Base-by-base conservation (phyloP, 1,139 yeast genomes). In the Blastobotrys arbuscula region DNA sequence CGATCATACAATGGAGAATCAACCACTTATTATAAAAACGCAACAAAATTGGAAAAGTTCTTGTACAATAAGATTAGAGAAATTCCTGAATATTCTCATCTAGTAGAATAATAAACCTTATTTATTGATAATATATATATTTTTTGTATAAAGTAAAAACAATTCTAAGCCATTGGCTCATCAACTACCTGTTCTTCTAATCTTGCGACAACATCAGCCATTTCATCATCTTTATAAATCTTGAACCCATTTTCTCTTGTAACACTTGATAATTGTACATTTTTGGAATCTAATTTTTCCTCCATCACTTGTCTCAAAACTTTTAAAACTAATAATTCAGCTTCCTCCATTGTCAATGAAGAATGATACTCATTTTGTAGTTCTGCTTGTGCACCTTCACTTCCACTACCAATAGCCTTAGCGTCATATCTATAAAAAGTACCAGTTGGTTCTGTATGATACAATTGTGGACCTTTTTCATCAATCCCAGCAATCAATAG, bases 391-490 rank as follows among this genome's bases (percentile, higher is more conserved):
- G 99, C 99, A 54, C 98, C 98, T 69, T 94, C 99, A 18, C 96
- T 86, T 26, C 99, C 99, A 1, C 96, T 87, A 10, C 99, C 99
- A 64, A 94, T 94, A 12, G 98, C 98, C 70, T 92, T 94, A 40
- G 98, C 99, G 63, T 92, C 97, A 67, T 92, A 94, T 69, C 95
- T 80, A 73, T 92, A 94, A 62, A 89, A 94, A 1, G 99, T 92
- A 53, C 99, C 99, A 16, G 96, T 85, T 38, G 99, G 98, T 69
- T 94, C 99, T n/a, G 98, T 96, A 66, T 94, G 97, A 67, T 86
- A 67, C 63, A 94, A 77, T 69, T 92, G 98, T 47, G 97, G 96
- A 0, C 98, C 98, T 62, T 87, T 84, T 59, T 88, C 95, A 70
- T 92, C 98, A 59, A 82, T 77, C 45, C 99, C 99, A 8, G 98